Percentiles rank a stretch among this genome's conserved stretches.
These are phyloP conservation scores for Amanita rubescens DNA, from an alignment of 768 basidiomycete genomes.

Conservation along the genomic window DNA sequence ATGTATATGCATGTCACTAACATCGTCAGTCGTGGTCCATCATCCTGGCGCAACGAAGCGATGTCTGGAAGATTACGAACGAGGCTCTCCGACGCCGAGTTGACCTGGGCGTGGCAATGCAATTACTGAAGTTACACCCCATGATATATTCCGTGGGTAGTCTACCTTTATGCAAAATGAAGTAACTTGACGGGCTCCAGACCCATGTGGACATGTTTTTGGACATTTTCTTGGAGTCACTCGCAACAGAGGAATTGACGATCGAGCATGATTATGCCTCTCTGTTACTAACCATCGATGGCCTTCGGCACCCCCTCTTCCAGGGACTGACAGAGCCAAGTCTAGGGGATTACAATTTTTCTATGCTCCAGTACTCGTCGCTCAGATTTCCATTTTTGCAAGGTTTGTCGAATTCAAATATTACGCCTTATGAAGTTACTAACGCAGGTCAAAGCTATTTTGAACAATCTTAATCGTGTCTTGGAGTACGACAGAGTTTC, in stretches of 20 bases:
- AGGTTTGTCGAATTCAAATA: constrained; percentile 11
- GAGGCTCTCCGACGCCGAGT: constrained; percentile 47
- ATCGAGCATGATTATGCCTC: constrained; percentile 55
- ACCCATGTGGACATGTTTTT: constrained; percentile 31
- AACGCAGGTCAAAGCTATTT: constrained; percentile 29
- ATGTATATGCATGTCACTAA: background rate
- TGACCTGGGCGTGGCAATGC: constrained; percentile 54
- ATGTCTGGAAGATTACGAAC: constrained; percentile 51
- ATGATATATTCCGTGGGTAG: constrained; percentile 48
- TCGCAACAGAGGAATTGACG: constrained; percentile 39
- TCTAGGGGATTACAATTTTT: constrained; percentile 23
- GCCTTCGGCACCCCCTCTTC: constrained; percentile 45
- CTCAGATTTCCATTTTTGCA: constrained; percentile 27
- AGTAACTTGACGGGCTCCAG: constrained; percentile 31
- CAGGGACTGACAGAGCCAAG: constrained; percentile 19
- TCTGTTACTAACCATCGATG: constrained; percentile 51
- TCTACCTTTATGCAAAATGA: background rate
- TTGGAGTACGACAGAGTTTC: constrained; percentile 15
- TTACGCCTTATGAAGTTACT: background rate
- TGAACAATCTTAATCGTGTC: constrained; percentile 33
- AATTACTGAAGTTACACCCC: constrained; percentile 51
- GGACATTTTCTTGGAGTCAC: constrained; percentile 42
- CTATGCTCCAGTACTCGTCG: constrained; percentile 20
- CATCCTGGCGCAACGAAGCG: constrained; percentile 44
- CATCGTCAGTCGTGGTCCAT: constrained; percentile 49